A percentile compares a stretch with the other conserved stretches of the same genome.
phyloP scores from a whole-genome alignment of 768 basidiomycete species.

The Lentinula aciculospora region DNA sequence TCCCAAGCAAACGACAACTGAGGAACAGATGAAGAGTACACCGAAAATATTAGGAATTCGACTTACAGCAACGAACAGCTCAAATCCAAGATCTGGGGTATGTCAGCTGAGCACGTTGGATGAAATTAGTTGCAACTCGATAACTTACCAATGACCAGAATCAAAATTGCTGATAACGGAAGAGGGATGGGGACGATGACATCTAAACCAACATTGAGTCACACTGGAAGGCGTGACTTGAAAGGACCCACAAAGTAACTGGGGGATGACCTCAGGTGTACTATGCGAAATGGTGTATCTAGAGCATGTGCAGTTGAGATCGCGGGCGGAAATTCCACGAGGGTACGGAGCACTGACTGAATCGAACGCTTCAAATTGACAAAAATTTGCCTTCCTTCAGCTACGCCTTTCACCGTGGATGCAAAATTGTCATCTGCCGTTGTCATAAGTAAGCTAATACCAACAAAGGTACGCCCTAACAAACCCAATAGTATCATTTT shows the following conservation, averaged over 20 bases:
- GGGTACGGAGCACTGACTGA: constrained; percentile 34
- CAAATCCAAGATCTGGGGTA: constrained; percentile 62
- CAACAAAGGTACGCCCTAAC: not conserved
- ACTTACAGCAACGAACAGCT: constrained; percentile 59
- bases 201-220: constrained; percentile 27
- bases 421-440: constrained; percentile 63
- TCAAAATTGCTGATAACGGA: constrained; percentile 62
- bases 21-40: not conserved
- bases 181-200: constrained; percentile 65
- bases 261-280: constrained; percentile 66
- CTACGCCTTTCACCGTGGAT: constrained; percentile 66
- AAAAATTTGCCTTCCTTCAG: constrained; percentile 66
- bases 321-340: not conserved
- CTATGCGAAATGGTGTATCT: constrained; percentile 64
- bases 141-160: constrained; percentile 58
- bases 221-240: not conserved
- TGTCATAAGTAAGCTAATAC: not conserved
- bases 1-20: constrained; percentile 73
- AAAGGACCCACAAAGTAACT: constrained; percentile 50
- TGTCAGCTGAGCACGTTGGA: not conserved
- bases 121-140: not conserved
- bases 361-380: constrained; percentile 69
- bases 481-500: constrained; percentile 67
- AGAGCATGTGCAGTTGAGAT: not conserved
- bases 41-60: not conserved